A percentile compares a stretch with the other conserved stretches of the same genome.
These are phyloP conservation scores for Echium plantagineum DNA, from an alignment of 257 asterid species.

Conservation along the genomic window DNA sequence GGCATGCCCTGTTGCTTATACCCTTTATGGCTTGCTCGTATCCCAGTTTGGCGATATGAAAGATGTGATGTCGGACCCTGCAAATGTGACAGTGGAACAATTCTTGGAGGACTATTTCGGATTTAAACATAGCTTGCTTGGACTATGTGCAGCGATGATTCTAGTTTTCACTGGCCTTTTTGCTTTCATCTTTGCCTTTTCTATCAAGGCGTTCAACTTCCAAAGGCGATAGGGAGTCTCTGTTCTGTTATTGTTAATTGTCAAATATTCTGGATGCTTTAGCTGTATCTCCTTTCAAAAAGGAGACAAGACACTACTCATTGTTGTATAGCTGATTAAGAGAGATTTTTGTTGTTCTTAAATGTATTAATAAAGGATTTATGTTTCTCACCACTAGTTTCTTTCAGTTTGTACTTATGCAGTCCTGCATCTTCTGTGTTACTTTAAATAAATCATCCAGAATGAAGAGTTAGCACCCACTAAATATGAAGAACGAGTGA, in stretches of 20 bases:
- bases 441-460: no score
- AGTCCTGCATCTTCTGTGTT: no score
- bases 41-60: constrained; percentile 12
- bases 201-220: constrained; percentile 56
- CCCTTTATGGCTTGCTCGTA: constrained; percentile 8
- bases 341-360: neutral
- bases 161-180: constrained; percentile 38
- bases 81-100: constrained; percentile 25
- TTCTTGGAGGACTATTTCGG: constrained; percentile 46
- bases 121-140: constrained; percentile 42
- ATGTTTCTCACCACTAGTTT: no score
- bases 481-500: no score
- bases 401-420: neutral
- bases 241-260: neutral
- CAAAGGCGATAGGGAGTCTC: constrained; percentile 35
- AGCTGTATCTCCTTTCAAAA: neutral
- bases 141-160: constrained; percentile 44
- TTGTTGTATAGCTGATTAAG: neutral
- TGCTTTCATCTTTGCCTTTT: constrained; percentile 53
- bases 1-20: constrained; percentile 7
- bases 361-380: neutral
- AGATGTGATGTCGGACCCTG: neutral
- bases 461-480: no score
- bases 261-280: neutral
- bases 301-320: neutral